Base-by-base conservation (phyloP, 176 grass and related monocot species). In the Themeda triandra region DNA sequence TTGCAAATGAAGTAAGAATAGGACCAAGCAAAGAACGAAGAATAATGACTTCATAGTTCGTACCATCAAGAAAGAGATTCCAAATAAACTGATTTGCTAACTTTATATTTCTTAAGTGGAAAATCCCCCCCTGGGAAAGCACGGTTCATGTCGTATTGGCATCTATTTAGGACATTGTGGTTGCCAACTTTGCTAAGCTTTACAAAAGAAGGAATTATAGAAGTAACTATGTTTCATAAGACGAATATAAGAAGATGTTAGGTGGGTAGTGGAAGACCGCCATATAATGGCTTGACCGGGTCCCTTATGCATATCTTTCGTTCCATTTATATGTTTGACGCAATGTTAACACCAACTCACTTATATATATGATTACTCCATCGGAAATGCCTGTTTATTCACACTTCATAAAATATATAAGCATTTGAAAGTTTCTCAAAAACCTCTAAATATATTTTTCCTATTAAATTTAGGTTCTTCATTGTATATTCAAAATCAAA, bases 141-240 rank as follows among this genome's bases (percentile, higher is more conserved):
- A 86, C 3, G 17, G 54, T 3, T 85, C 6, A 15, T 29, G 68
- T 85, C 64, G n/a, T 36, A 72, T 56, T 54, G 66, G 83, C 83
- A 90, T 90, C 78, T 78, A 82, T 78, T 77, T 82, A 60, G 79
- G 84, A 33, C 45, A 33, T 66, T 25, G 51, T 33, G 70, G 73
- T 19, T 82, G 73, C 79, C 41, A 86, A 30, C 79, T 78, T 85
- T 84, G 10, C 8, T 28, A 19, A 59, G 15, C 81, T 88, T 89
- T 82, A 82, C 58, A 78, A 78, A 67, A 82, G 33, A 90, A 82
- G 42, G 60, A 66, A 69, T 10, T 62, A 37, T 41, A 53, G 23
- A 5, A 67, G 29, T 80, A 44, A 67, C 46, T 77, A 65, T 71
- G 80, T 56, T 86, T 82, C 42, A 77, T 77, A 65, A 13, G 65